Base-by-base conservation (phyloP, 2,329 filamentous ascomycete species). In the Podosphaera fusca region DNA sequence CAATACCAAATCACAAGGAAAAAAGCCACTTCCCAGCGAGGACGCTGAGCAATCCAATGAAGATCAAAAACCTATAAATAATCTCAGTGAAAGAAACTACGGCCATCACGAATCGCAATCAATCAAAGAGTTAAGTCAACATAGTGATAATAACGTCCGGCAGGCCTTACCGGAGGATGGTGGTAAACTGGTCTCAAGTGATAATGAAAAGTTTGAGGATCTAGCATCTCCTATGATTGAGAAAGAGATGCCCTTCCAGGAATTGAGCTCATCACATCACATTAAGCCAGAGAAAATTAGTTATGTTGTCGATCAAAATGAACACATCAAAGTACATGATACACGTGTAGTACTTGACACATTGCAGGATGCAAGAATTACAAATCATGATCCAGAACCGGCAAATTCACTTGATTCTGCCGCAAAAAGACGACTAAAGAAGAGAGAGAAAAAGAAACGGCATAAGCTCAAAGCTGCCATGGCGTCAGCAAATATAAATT, bases 391-490 rank as follows among this genome's bases (percentile, higher is more conserved):
- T 9, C 7, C 3, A 7, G 31, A 52, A 14, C 4, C 36, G 12
- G 14, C 3, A 36, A 7, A 8, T 14, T 4, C 52, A 35, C 57
- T 59, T 49, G 58, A 59, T 50, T 40, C 57, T 21, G 59, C 58
- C n/a, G 58, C 58, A 40, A 56, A 56, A 47, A 61, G 58, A 38
- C 61, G 58, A 36, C 56, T 59, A 53, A 59, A 61, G 36, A 62
- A 60, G 42, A 62, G 59, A 49, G 62, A 61, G 34, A 61, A 61
- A 58, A 63, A 57, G 59, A 59, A 58, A 38, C 50, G 57, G 12
- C 53, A 56, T 36, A 60, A 61, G 55, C 21, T 58, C n/a, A 59
- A 55, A 55, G 57, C 58, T 46, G 58, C 58, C n/a, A 42, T 42
- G 9, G 38, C 38, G 38, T 54, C 52, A 30, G 31, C n/a, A 42